Evolutionary conservation across 768 basidiomycete species (phyloP), one percentile per base, ranked within the genome.

Genomic region (Asterophora lycoperdoides): DNA sequence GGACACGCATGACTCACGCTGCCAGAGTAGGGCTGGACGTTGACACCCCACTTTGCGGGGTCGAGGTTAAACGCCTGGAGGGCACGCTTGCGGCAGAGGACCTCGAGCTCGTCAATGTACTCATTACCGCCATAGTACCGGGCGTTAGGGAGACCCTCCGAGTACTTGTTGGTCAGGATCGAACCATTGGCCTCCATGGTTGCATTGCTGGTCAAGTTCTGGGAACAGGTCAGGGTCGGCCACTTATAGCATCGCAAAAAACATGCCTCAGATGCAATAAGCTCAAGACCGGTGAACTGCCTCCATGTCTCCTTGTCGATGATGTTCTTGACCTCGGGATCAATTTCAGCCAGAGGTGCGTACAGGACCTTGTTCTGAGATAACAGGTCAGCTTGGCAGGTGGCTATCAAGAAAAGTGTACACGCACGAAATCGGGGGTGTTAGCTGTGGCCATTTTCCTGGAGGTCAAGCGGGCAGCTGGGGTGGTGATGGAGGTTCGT

Each of bases 261-360:
- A 14, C 75, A 56, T 53, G 94, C 93, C 84, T 98, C 96, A 51
- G 95, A 97, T 46, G 96, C 96, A 64, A 99, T 98, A 65, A 99
- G 87, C 73, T 98, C 96, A 54, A 99, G 84, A 48, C 95, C 95
- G 40, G 91, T 90, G 68, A 86, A 95, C 76, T 97, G 95, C 59
- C 95, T 76, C 94, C 93, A 98, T 71, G 91, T 95, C 77, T 98
- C 93, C 76, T 91, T 92, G 76, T 98, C 93, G 73, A 99, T 90
- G 76, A 99, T 91, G 68, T 94, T 92, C 70, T 93, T 82, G 64
- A 99, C 83, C 66, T 89, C 91, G 51, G 95, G 94, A 72, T 98
- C 95, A 64, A 84, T 80, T 77, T 98, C 84, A 9, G 88, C 77
- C 44, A 99, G 78, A 55, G 93, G 82, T 41, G 81, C 73, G 72